phyloP scores from a whole-genome alignment of 2,329 filamentous ascomycete genomes.

The Cordyceps cicadae region DNA sequence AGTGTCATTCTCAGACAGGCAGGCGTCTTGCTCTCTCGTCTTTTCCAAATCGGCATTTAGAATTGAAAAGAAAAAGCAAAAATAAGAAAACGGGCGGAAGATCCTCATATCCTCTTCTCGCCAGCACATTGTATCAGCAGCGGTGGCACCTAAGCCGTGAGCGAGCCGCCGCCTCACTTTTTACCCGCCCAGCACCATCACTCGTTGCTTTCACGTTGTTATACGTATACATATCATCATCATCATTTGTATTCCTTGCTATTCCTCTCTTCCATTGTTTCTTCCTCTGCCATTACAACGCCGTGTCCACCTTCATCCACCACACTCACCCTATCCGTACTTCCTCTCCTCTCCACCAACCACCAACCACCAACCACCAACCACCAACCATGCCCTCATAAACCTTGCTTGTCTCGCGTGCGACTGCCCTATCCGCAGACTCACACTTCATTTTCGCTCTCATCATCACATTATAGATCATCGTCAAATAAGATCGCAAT shows the following conservation, averaged over 20 bases:
- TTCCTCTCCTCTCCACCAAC: neutral
- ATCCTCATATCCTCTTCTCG: no score
- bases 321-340: conserved; percentile 7
- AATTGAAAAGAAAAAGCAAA: no score
- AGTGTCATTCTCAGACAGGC: no score
- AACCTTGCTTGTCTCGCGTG: neutral
- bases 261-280: neutral
- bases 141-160: no score
- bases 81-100: no score
- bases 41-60: no score
- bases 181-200: neutral
- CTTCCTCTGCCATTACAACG: neutral
- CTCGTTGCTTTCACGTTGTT: neutral
- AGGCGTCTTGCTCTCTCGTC: no score
- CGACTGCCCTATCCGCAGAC: neutral
- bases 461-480: conserved; percentile 3
- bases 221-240: no score
- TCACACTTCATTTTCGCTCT: neutral
- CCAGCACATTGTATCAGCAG: no score
- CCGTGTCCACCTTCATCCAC: conserved; percentile 1
- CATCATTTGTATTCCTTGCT: no score
- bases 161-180: no score
- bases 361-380: neutral
- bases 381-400: neutral
- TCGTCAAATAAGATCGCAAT: conserved; percentile 55